A percentile compares a stretch with the other conserved stretches of the same genome.
Evolutionary conservation across 768 basidiomycete species (phyloP).

Genomic region (Mycena capillaripes): DNA sequence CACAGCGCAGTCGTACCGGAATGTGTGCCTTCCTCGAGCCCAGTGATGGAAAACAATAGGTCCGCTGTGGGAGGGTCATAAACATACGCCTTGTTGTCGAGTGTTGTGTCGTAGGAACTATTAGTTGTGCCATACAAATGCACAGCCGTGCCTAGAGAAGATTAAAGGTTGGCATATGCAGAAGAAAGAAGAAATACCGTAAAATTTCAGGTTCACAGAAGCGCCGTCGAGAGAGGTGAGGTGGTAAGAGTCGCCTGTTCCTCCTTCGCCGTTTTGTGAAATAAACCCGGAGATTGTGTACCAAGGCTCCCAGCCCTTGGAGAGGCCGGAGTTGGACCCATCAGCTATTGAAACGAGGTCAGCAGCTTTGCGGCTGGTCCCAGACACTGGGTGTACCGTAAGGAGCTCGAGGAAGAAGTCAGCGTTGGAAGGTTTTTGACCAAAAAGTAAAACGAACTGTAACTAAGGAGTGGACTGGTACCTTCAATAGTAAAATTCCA

Average conservation of each 20-base stretch:
- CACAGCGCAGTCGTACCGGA: slow-evolving; percentile 1
- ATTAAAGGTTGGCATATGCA: background rate
- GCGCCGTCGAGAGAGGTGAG: slow-evolving; percentile 23
- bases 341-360: slow-evolving; percentile 10
- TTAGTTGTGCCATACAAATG: slow-evolving; percentile 23
- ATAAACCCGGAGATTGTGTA: slow-evolving; percentile 14
- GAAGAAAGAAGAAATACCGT: background rate
- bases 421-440: background rate
- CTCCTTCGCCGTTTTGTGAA: slow-evolving; percentile 5
- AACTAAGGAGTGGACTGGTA: slow-evolving; percentile 40
- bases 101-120: slow-evolving; percentile 11
- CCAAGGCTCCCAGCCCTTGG: slow-evolving; percentile 31
- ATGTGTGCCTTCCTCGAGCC: slow-evolving; percentile 18
- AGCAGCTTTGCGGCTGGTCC: background rate
- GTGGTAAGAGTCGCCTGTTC: slow-evolving; percentile 22
- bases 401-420: slow-evolving; percentile 18
- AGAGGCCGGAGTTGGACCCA: slow-evolving; percentile 23
- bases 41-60: slow-evolving; percentile 5
- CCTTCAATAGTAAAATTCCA: slow-evolving; percentile 18
- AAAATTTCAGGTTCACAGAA: slow-evolving; percentile 20
- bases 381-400: slow-evolving; percentile 22
- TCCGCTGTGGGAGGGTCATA: background rate
- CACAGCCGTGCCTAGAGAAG: slow-evolving; percentile 10
- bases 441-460: slow-evolving; percentile 13
- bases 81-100: background rate